Base-by-base conservation (phyloP, 805 yeast genomes). In the Candida morakotiae region DNA sequence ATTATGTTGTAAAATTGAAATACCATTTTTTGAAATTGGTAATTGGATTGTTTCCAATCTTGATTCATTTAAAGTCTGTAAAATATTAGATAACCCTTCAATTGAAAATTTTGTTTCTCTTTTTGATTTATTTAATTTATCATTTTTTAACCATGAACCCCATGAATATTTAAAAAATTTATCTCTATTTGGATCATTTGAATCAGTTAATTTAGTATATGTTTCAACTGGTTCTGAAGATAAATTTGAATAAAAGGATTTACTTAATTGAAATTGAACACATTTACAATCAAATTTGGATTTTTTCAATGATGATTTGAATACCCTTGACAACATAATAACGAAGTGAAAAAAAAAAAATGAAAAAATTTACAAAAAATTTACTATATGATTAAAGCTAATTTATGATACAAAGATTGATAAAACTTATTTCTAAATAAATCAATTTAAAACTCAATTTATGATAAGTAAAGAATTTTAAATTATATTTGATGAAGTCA, bases 91-190 rank as follows among this genome's bases (percentile, higher is more conserved):
- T 35, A 86, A 64, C 3, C 96, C 98, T 53, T 79, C 81, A 35
- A 93, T 71, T 2, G 93, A 82, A 60, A 91, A 91, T 45, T 71
- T 73, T 15, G 97, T 91, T 39, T 74, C 75, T 61, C 98, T 79
- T 48, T 77, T 78, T 11, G 71, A 77, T 52, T 86, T 83, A 56
- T 93, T 89, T 22, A 60, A 61, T 39, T 70, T 73, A 56, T 93
- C 96, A 54, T 91, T 77, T 45, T 72, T 77, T 51, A 89, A 65
- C 98, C 98, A 91, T 5, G 95, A 75, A 33, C 98, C 98, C 95
- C 98, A 91, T 2, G 93, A 71, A 56, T 88, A 91, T 49, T 83
- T 78, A 69, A 87, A 91, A 53, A 93, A 86, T 29, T 77, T 69
- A 39, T 73, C 75, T 59, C 89, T 72, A 34, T 77, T 64, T 9